These are phyloP conservation scores for Pseudopithomyces chartarum DNA, from an alignment of 2,329 filamentous ascomycete genomes.

Conservation along the genomic window DNA sequence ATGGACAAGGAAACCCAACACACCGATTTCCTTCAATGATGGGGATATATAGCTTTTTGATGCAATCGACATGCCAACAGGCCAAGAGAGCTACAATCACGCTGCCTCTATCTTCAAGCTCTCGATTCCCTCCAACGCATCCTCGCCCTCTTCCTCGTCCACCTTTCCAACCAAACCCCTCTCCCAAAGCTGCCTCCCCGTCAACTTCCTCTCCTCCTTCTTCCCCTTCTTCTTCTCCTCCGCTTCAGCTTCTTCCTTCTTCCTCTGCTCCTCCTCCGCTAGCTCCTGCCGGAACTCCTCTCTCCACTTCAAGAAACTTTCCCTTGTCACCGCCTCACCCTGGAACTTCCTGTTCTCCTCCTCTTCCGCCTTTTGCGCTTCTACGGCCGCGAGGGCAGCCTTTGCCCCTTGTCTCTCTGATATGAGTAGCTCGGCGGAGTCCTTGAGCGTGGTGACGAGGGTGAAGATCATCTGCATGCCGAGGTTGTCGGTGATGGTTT, in stretches of 20 bases:
- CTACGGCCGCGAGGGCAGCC: slow-evolving; percentile 58
- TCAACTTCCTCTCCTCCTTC: slow-evolving; percentile 81
- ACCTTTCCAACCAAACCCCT: slow-evolving; percentile 63
- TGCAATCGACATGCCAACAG: background rate
- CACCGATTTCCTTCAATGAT: background rate
- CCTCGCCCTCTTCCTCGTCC: slow-evolving; percentile 69
- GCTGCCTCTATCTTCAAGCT: slow-evolving; percentile 54
- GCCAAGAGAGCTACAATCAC: slow-evolving; percentile 16
- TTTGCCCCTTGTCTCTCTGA: slow-evolving; percentile 70
- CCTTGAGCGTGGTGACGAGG: slow-evolving; percentile 83
- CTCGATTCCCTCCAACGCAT: slow-evolving; percentile 53
- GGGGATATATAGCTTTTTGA: slow-evolving; percentile 28
- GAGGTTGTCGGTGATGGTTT: slow-evolving; percentile 86
- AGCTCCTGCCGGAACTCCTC: slow-evolving; percentile 78
- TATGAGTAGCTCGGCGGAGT: slow-evolving; percentile 85
- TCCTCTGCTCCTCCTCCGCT: slow-evolving; percentile 67
- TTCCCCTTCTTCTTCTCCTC: slow-evolving; percentile 57
- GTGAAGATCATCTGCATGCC: slow-evolving; percentile 99
- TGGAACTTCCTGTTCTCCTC: slow-evolving; percentile 98
- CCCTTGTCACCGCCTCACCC: slow-evolving; percentile 83
- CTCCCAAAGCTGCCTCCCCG: slow-evolving; percentile 60
- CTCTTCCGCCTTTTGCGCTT: slow-evolving; percentile 70
- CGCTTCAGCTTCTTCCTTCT: slow-evolving; percentile 73
- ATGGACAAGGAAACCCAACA: background rate
- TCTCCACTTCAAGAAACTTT: slow-evolving; percentile 84